Evolutionary conservation across 2,329 filamentous ascomycete species (phyloP), one percentile per base, ranked within the genome.

Genomic region (Sporothrix curviconia): DNA sequence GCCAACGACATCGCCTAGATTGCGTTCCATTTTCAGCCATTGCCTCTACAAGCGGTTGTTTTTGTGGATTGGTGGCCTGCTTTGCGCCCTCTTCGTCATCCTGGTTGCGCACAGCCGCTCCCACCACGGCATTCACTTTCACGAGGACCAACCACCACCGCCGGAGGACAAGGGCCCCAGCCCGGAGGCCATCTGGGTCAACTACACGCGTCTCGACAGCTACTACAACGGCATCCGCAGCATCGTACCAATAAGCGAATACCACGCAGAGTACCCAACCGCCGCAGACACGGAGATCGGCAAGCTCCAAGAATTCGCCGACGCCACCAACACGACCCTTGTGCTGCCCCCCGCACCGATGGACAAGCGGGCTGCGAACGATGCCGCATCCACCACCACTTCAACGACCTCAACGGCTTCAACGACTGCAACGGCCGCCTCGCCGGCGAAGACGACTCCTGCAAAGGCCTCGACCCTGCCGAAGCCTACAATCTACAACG

Each of bases 191-290:
- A 49, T 61, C 53, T 78, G 73, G 72, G 62, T 75, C 15, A 68
- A 66, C 47, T 76, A 72, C 60, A 70, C 67, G 46, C 73, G 76
- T 64, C 83, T 96, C 56, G 84, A 86, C 63, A 81, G 87, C 44
- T 96, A 92, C 69, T 90, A 89, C 70, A 84, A 87, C 40, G 91
- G 91, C 5, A 77, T 96, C 56, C 82, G 85, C 64, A 82, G 83
- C 0, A 70, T 96, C 58, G 84, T 91, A 2, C 74, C 80, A 25
- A 76, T 81, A 49, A 72, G 76, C 8, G 74, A 84, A 7, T 87
- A 92, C 62, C 73, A 79, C 14, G 81, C 89, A 0, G 90, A 95
- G 68, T 95, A 90, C 64, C 90, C 91, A 14, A 74, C 67, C 9
- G 68, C 65, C 24, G 64, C 71, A 1, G 60, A 63, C 39, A 40